Base-by-base conservation (phyloP, 192 early-diverging fungal genomes). In the Gamsiella multidivaricata region DNA sequence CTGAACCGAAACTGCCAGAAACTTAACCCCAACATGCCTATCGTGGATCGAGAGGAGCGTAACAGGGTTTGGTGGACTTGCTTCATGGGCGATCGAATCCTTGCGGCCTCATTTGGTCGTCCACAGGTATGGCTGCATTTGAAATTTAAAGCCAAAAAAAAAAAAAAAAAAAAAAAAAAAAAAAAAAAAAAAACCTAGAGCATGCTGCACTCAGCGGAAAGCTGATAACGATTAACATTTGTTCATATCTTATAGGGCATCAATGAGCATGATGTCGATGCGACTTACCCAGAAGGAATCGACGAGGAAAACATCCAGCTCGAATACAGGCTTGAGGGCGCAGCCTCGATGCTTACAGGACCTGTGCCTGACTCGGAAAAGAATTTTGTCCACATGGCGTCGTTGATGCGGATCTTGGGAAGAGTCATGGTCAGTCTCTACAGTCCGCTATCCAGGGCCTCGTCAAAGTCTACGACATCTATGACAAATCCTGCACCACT, bases 61-160 rank as follows among this genome's bases (percentile, higher is more conserved):
- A 88, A 86, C 53, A 84, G 91, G 28, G 86, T 89, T 4, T 94
- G 91, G 86, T 94, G 93, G 93, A 84, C 88, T 17, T 92, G 91
- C 61, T 93, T 91, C 34, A 86, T 92, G 47, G 82, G 89, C 39
- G 93, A 94, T 63, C 82, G 89, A 29, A 80, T 90, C 59, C 79
- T 84, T 26, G 87, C 87, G 46, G 87, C 91, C 8, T 83, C 84
- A 26, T 90, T 91, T 39, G 93, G 93, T 39, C 88, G 93, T 56
- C 74, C 74, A 9, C 74, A 86, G 88, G 63, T 86, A 64, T 86
- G 81, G 45, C 45, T 42, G 34, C 22, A 14, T 43, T 54, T 39
- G 9, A n/a, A 60, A 28, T 11, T 12, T 25, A 14, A 5, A 23
- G 17, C 6, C 6, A 51, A 47, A 5, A 41, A 58, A 45, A 18